Evolutionary conservation across 768 basidiomycete genomes (phyloP).

Genomic region (Tylopilus subfusipes): DNA sequence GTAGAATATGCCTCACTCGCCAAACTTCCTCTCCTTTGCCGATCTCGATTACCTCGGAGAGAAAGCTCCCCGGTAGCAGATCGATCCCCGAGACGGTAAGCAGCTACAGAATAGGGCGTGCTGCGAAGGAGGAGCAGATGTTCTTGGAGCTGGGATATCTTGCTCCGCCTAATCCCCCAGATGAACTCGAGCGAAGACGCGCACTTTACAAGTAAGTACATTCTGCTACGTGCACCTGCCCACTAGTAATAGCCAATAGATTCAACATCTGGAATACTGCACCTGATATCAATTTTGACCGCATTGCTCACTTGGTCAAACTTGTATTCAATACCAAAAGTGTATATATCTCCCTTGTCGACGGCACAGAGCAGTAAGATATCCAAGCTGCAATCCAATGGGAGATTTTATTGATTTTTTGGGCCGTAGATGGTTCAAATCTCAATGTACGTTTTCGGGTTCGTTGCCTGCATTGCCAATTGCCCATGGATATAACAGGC

Average conservation of each 20-base stretch:
- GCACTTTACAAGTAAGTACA: constrained; percentile 75
- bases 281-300: constrained; percentile 86
- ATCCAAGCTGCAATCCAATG: constrained; percentile 2
- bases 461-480: background rate
- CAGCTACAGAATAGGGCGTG: constrained; percentile 42
- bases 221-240: background rate
- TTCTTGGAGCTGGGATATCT: constrained; percentile 66
- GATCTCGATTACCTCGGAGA: constrained; percentile 33
- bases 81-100: constrained; percentile 32
- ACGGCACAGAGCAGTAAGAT: constrained; percentile 76
- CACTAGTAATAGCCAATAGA: constrained; percentile 36
- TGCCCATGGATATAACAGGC: constrained; percentile 29
- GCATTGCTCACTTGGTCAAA: constrained; percentile 90
- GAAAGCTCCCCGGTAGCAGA: constrained; percentile 31
- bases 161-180: constrained; percentile 76
- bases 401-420: constrained; percentile 7
- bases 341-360: constrained; percentile 79
- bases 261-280: constrained; percentile 90
- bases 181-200: constrained; percentile 77
- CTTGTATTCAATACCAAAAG: constrained; percentile 89
- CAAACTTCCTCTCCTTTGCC: constrained; percentile 67
- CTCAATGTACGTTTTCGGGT: constrained; percentile 60
- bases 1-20: constrained; percentile 53
- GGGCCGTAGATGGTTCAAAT: constrained; percentile 75
- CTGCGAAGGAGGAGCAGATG: constrained; percentile 65